phyloP scores from a whole-genome alignment of 139 green algal genomes.

The Chlamydomonas applanata region DNA sequence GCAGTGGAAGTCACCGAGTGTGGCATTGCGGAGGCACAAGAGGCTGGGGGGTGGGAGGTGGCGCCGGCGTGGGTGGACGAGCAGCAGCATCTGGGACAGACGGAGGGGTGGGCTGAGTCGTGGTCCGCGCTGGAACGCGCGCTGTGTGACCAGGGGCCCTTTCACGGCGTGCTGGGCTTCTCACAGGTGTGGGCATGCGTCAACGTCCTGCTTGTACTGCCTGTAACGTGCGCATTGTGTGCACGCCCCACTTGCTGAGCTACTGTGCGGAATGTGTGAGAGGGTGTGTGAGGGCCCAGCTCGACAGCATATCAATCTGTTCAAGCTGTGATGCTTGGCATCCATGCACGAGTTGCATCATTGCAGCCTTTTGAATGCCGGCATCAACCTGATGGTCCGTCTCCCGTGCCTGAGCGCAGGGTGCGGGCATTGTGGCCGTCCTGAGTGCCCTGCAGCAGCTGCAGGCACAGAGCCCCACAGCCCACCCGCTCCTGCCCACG shows the following conservation, averaged over 20 bases:
- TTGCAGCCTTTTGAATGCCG: too few relatives aligned
- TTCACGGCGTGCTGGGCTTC: slow-evolving; percentile 86
- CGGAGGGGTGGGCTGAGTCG: slow-evolving; percentile 60
- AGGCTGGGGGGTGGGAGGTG: slow-evolving; percentile 24
- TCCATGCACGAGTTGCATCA: too few relatives aligned
- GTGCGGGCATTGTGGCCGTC: slow-evolving; percentile 39
- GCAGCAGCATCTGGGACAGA: slow-evolving; percentile 59
- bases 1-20: too few relatives aligned
- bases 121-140: slow-evolving; percentile 31
- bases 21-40: too few relatives aligned
- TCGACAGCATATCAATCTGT: too few relatives aligned
- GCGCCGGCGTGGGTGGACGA: slow-evolving; percentile 31
- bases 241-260: too few relatives aligned
- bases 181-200: slow-evolving; percentile 56
- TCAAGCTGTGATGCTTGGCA: too few relatives aligned
- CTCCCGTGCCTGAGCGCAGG: too few relatives aligned
- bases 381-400: too few relatives aligned
- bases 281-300: not conserved
- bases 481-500: not conserved
- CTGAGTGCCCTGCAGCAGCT: slow-evolving; percentile 42
- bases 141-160: slow-evolving; percentile 47
- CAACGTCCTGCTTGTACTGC: too few relatives aligned
- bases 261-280: too few relatives aligned
- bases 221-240: too few relatives aligned
- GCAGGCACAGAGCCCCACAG: not conserved